A percentile compares a stretch with the other conserved stretches of the same genome.
phyloP scores from a whole-genome alignment of 78 protist species.

The Cavenderia fasciculata region DNA sequence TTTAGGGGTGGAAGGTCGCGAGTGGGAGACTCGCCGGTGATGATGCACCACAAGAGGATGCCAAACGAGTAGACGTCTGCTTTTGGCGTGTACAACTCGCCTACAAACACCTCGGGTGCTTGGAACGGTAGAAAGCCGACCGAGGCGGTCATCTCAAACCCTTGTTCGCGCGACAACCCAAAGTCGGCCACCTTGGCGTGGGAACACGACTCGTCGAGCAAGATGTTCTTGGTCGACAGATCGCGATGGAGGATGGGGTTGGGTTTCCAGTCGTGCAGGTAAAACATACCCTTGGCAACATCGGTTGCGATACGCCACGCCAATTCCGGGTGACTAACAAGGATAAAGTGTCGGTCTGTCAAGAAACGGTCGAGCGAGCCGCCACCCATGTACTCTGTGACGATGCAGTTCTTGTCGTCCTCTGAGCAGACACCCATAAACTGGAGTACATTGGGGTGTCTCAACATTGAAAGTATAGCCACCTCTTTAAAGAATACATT shows the following conservation, averaged over 20 bases:
- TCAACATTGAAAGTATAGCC: slow-evolving; percentile 37
- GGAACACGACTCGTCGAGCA: slow-evolving; percentile 66
- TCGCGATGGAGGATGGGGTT: slow-evolving; percentile 82
- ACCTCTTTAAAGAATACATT: slow-evolving; percentile 77
- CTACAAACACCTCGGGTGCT: slow-evolving; percentile 81
- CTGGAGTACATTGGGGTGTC: slow-evolving; percentile 79
- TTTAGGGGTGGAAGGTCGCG: slow-evolving; percentile 45
- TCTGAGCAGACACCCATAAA: slow-evolving; percentile 79
- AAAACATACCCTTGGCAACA: slow-evolving; percentile 77
- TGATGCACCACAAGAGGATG: slow-evolving; percentile 39
- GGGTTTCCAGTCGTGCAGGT: slow-evolving; percentile 82
- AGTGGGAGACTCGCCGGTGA: slow-evolving; percentile 68
- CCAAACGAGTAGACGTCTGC: slow-evolving; percentile 79
- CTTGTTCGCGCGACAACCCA: slow-evolving; percentile 76
- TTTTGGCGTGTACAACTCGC: slow-evolving; percentile 71
- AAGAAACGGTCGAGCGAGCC: slow-evolving; percentile 60
- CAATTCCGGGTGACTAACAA: slow-evolving; percentile 22
- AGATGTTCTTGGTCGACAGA: slow-evolving; percentile 80
- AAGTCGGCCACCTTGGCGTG: slow-evolving; percentile 78
- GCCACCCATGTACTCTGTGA: slow-evolving; percentile 67
- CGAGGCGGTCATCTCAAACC: slow-evolving; percentile 73
- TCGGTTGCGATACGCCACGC: slow-evolving; percentile 45
- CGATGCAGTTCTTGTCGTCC: slow-evolving; percentile 61
- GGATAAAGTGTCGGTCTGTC: slow-evolving; percentile 21
- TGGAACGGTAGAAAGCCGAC: slow-evolving; percentile 74